Evolutionary conservation across 2,329 filamentous ascomycete species (phyloP).

Genomic region (Diaporthe australafricana): DNA sequence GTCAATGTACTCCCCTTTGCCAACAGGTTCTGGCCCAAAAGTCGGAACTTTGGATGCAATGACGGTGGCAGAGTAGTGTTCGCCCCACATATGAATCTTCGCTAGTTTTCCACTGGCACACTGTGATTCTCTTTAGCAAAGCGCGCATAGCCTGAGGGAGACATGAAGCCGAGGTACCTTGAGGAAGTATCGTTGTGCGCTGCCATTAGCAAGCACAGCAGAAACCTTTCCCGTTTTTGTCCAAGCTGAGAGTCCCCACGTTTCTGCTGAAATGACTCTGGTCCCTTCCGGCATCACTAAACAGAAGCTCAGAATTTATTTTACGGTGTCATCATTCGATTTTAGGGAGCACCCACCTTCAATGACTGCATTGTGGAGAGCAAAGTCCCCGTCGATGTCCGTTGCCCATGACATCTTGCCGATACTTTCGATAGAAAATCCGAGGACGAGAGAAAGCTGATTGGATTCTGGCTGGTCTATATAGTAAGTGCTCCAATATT

Average conservation of each 20-base stretch:
- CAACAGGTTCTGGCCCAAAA: neutral
- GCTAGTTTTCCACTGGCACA: constrained; percentile 16
- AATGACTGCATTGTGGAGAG: neutral
- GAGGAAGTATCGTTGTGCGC: neutral
- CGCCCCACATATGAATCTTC: constrained; percentile 10
- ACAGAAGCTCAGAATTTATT: neutral
- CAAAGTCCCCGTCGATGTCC: neutral
- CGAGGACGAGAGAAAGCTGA: neutral
- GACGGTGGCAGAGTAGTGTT: neutral
- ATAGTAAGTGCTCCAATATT: no score
- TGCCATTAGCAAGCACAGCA: neutral
- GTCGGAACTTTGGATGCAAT: neutral
- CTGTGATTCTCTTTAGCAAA: neutral
- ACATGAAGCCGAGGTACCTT: no score
- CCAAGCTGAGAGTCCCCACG: constrained; percentile 23
- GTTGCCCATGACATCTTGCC: neutral
- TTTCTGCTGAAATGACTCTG: neutral
- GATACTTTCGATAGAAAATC: no score
- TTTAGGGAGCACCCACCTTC: neutral
- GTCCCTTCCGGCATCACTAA: constrained; percentile 4
- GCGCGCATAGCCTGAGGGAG: no score
- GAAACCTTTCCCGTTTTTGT: constrained; percentile 12
- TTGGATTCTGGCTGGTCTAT: neutral
- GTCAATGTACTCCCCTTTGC: neutral
- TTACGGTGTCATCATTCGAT: neutral